Base-by-base conservation (phyloP, 2,329 filamentous ascomycete genomes). In the Aurifilum marmelostoma region DNA sequence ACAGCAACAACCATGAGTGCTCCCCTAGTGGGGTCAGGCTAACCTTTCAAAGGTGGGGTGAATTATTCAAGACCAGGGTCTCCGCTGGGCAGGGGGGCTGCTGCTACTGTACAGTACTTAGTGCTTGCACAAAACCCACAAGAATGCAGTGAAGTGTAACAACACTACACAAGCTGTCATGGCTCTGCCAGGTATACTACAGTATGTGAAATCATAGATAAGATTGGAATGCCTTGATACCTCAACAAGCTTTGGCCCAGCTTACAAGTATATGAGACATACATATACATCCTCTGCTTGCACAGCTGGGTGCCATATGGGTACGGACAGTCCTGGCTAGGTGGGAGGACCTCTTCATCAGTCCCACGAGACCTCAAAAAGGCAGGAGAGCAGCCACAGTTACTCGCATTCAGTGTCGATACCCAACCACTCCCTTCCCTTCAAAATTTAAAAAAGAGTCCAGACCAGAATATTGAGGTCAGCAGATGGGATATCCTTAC, bases 41-140 rank as follows among this genome's bases (percentile, higher is more conserved):
- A 50, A n/a, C 61, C 9, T 7, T 47, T 21, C 61, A 24, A 50
- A 63, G 39, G 61, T 63, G 61, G 61, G 59, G 61, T 56, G 52
- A 16, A 16, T n/a, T n/a, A 29, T 29, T 29, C n/a, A 5, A 59
- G 56, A n/a, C 21, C 56, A n/a, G 56, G 56, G 56, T 59, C 29
- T 24, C 32, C 5, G 50, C 50, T 18, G 11, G n/a, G 24, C 50
- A 54, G n/a, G 24, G 47, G 43, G 52, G 27, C 24, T 56, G 52
- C 52, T 56, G 52, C 27, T 4, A 8, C 34, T 8, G 34, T n/a
- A n/a, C 34, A 34, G 34, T 34, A 34, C 34, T 34, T 56, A 8
- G 14, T 18, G 52, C 24, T 56, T 32, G 24, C 24, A 16, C 24
- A 29, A 6, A 16, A 16, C 4, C 11, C 2, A 54, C 12, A 29